Conservation (phyloP, 306 rosid species). For the Sechiopsis laciniata region DNA sequence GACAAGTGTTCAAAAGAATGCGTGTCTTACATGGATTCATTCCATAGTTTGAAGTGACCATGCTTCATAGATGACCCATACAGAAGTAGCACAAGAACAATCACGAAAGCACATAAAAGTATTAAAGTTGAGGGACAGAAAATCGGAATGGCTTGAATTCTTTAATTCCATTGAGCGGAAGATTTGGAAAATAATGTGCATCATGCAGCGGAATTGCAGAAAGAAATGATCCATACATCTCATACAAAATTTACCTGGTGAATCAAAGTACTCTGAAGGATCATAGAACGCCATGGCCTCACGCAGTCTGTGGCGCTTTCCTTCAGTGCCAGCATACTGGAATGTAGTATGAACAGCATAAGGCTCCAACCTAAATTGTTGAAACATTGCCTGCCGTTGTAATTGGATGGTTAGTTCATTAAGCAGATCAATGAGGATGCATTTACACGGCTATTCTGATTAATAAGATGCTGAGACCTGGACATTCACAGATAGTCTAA, state of each 20-base stretch:
- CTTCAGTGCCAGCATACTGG: slow-evolving; percentile 86
- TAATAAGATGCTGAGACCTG: background rate
- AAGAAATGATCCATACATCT: background rate
- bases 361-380: slow-evolving; percentile 78
- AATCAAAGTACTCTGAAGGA: slow-evolving; percentile 83
- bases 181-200: background rate
- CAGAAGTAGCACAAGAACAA: background rate
- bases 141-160: background rate
- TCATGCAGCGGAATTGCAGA: background rate
- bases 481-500: background rate
- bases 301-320: slow-evolving; percentile 92
- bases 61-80: background rate
- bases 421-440: background rate
- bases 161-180: background rate
- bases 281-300: slow-evolving; percentile 86
- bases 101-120: background rate
- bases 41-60: too few relatives aligned
- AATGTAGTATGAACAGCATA: slow-evolving; percentile 95
- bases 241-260: slow-evolving; percentile 47
- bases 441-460: background rate
- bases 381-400: slow-evolving; percentile 65
- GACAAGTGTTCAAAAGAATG: too few relatives aligned
- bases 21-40: too few relatives aligned
- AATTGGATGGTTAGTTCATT: slow-evolving; percentile 18
- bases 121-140: background rate